These are phyloP conservation scores for Vigna radiata DNA, from an alignment of 306 rosid genomes.

Conservation along the genomic window DNA sequence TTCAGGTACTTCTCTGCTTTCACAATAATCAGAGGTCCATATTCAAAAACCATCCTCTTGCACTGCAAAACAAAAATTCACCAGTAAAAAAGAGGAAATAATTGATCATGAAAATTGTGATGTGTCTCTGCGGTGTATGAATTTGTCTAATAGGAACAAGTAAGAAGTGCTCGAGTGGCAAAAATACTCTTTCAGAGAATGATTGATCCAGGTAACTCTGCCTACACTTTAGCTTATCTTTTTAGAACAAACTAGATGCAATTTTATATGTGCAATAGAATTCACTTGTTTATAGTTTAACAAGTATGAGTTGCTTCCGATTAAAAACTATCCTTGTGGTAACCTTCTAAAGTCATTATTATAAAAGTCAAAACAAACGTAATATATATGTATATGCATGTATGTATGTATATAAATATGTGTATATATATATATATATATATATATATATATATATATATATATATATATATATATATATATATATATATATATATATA, in stretches of 20 bases:
- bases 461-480: too few species aligned
- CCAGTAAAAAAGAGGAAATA: background rate
- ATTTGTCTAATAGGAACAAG: background rate
- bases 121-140: background rate
- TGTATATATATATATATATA: too few species aligned
- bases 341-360: too few species aligned
- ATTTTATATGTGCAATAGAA: background rate
- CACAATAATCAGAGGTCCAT: slow-evolving; percentile 67
- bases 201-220: background rate
- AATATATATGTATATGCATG: too few species aligned
- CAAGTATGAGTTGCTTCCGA: too few species aligned
- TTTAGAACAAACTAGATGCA: background rate
- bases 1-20: slow-evolving; percentile 82
- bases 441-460: too few species aligned
- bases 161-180: background rate
- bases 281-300: too few species aligned
- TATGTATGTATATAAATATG: too few species aligned
- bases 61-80: slow-evolving; percentile 60
- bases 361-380: too few species aligned
- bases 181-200: too few species aligned
- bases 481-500: too few species aligned
- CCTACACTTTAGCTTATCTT: background rate
- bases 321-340: too few species aligned
- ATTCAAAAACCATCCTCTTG: slow-evolving; percentile 81
- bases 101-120: background rate